Evolutionary conservation across 2,329 filamentous ascomycete genomes (phyloP).

Genomic region (Ophiocordyceps sinensis): DNA sequence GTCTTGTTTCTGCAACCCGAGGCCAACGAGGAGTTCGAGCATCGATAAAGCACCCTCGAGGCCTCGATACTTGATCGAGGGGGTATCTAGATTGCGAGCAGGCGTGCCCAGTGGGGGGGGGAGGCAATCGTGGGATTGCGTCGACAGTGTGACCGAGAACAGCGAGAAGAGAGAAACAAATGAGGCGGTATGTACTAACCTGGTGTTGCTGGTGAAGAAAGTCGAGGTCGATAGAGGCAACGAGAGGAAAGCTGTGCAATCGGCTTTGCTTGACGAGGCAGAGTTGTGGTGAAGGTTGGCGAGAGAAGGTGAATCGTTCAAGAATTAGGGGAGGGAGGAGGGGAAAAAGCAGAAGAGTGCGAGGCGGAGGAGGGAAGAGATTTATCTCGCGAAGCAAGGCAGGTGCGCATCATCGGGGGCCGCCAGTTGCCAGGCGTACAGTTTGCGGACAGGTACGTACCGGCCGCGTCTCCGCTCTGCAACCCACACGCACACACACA

Average conservation of each 20-base stretch:
- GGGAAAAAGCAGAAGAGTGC: conserved; percentile 1
- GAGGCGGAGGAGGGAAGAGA: conserved; percentile 1
- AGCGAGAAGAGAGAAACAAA: too few species aligned
- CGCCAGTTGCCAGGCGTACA: conserved; percentile 2
- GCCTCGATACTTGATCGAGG: too few species aligned
- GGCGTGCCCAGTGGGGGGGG: too few species aligned
- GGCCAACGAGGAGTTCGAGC: too few species aligned
- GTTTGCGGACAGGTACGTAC: conserved; percentile 1
- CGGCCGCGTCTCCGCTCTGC: not conserved
- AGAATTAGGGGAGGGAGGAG: not conserved
- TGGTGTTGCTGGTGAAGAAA: too few species aligned
- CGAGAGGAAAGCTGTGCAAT: not conserved
- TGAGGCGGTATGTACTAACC: too few species aligned
- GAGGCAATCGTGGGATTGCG: too few species aligned
- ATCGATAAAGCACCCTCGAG: too few species aligned
- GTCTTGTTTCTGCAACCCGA: too few species aligned
- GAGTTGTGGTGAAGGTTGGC: not conserved
- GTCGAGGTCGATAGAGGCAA: too few species aligned
- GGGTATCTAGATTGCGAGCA: too few species aligned
- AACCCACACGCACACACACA: not conserved
- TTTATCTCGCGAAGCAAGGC: conserved; percentile 3
- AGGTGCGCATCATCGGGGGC: conserved; percentile 2
- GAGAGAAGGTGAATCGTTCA: not conserved
- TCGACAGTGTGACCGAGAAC: too few species aligned
- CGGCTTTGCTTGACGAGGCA: not conserved